phyloP scores from a whole-genome alignment of 352 stramenopile genomes.

The Phytopythium litorale region DNA sequence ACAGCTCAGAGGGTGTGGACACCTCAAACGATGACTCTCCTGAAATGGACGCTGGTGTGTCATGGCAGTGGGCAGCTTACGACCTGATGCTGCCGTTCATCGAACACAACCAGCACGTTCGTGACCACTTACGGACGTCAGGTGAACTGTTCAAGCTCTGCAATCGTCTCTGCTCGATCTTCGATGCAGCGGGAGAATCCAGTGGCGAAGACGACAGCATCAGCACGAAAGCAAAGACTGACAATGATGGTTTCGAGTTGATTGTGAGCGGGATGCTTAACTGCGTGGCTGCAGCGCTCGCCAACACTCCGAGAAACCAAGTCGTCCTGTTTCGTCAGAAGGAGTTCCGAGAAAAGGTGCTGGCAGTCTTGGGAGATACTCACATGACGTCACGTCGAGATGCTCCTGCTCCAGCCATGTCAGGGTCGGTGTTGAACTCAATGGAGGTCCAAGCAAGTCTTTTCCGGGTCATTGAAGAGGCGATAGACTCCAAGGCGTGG shows the following conservation, averaged over 20 bases:
- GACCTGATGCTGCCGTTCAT: constrained; percentile 53
- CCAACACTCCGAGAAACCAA: constrained; percentile 47
- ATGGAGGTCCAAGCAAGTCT: constrained; percentile 27
- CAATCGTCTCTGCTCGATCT: constrained; percentile 22
- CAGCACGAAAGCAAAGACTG: neutral
- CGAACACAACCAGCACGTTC: constrained; percentile 35
- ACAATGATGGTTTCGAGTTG: constrained; percentile 7
- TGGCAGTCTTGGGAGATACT: constrained; percentile 8
- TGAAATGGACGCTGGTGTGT: neutral
- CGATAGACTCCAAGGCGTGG: constrained; percentile 58
- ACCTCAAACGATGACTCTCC: neutral
- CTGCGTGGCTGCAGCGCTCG: constrained; percentile 30
- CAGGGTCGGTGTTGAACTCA: neutral
- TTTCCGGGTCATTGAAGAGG: constrained; percentile 39
- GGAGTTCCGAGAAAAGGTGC: constrained; percentile 24
- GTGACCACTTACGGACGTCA: constrained; percentile 52
- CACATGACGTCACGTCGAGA: neutral
- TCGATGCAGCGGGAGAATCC: neutral
- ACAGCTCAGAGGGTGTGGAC: neutral
- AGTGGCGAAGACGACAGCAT: neutral
- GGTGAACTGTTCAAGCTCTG: constrained; percentile 44
- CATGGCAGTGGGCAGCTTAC: constrained; percentile 31
- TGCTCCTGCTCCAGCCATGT: neutral
- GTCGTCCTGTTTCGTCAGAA: constrained; percentile 41
- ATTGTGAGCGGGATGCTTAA: constrained; percentile 43